Base-by-base conservation (phyloP, 345 rosid species). In the Limnanthes douglasii region DNA sequence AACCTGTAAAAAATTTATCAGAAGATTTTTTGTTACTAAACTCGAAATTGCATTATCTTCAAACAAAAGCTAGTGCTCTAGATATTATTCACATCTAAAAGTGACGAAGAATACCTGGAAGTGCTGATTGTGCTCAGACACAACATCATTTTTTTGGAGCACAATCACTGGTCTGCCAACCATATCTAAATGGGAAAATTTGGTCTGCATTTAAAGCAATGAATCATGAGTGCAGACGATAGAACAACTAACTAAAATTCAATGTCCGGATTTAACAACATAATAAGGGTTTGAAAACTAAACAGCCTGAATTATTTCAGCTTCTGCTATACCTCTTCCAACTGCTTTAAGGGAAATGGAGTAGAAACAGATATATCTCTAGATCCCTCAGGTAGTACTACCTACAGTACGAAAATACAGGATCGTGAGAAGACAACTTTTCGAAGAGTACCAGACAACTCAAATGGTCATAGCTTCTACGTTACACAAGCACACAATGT, bases 361-460 rank as follows among this genome's bases (percentile, higher is more conserved):
- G 74, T 62, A 46, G 74, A 67, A 51, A 69, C 70, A 36, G 82
- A 68, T 34, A 72, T 45, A 60, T 70, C 81, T 21, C 40, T 37
- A 8, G 94, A 80, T 3, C 94, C 94, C 62, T 90, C 94, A 0
- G 96, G 98, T 70, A 90, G 61, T 54, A 90, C 94, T 44, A 90
- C 88, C 96, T 90, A 70, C 39, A 50, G 34, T 14, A 11, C 21
- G 38, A 39, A 49, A 21, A 16, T 18, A 24, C 11, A 12, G 20
- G 37, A 27, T 52, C 46, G 67, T 34, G 15, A 37, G 18, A 19
- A 7, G 31, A 27, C 37, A 10, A 24, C 35, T 32, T 32, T 11
- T 18, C 12, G 28, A 26, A 31, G 25, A 31, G 12, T 14, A 47
- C 36, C 27, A 55, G 24, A 26, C 36, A 6, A 14, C 37, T 0